Percentiles rank a stretch among this genome's conserved stretches.
phyloP scores from a whole-genome alignment of 306 rosid genomes.

The Hippophae tibetana region DNA sequence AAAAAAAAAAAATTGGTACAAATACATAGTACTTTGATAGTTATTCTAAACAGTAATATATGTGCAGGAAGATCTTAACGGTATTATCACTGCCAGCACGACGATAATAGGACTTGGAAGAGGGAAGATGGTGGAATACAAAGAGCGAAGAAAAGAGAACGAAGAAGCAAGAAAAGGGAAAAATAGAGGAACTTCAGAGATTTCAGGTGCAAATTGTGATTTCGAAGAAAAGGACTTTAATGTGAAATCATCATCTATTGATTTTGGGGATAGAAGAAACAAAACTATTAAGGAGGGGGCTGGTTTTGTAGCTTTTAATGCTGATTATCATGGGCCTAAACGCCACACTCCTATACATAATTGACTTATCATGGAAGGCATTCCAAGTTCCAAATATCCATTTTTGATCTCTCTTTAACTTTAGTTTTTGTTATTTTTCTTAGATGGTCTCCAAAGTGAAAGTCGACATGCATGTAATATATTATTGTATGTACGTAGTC shows the following conservation, averaged over 20 bases:
- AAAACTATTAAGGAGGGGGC: conserved; percentile 21
- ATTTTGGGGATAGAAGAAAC: conserved; percentile 17
- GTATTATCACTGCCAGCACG: conserved; percentile 12
- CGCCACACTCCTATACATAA: conserved; percentile 73
- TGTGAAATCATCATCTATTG: conserved; percentile 33
- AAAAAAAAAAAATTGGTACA: neutral
- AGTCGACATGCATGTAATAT: neutral
- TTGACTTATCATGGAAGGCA: conserved; percentile 6
- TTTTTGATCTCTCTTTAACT: too few relatives aligned
- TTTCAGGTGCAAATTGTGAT: conserved; percentile 64
- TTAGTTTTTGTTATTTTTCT: neutral
- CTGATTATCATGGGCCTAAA: conserved; percentile 71
- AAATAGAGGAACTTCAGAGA: conserved; percentile 28
- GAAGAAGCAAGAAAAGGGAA: conserved; percentile 8
- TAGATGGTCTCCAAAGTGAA: neutral
- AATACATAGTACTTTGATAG: neutral
- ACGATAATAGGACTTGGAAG: conserved; percentile 37
- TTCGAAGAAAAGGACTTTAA: conserved; percentile 33
- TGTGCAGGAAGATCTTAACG: conserved; percentile 8
- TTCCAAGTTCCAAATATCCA: neutral
- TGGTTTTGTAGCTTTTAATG: conserved; percentile 69
- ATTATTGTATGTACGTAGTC: too few relatives aligned
- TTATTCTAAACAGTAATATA: neutral
- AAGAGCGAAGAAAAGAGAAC: conserved; percentile 19
- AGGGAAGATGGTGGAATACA: conserved; percentile 25